These are phyloP conservation scores for Platanthera guangdongensis DNA, from an alignment of 106 monocot genomes.

Conservation along the genomic window DNA sequence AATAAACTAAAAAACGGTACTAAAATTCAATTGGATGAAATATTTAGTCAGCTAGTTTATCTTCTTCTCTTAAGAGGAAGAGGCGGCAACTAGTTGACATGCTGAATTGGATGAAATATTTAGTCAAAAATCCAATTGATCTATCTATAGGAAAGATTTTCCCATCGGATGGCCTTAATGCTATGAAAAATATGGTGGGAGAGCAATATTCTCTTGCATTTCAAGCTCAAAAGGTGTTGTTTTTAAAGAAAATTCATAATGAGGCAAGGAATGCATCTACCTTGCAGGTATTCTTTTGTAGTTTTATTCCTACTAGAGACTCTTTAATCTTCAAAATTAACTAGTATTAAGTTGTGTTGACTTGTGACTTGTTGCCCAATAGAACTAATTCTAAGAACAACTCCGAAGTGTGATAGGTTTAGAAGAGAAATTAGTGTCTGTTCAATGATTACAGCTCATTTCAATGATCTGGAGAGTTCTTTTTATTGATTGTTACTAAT, in stretches of 20 bases:
- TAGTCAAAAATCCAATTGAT: slow-evolving; percentile 35
- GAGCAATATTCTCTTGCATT: slow-evolving; percentile 22
- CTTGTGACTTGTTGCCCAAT: no score
- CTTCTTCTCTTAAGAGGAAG: slow-evolving; percentile 40
- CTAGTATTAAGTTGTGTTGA: no score
- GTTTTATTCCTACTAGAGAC: background rate
- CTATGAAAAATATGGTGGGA: background rate
- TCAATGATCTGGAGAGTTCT: background rate
- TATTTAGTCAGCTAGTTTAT: no score
- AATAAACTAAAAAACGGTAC: no score
- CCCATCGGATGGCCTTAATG: slow-evolving; percentile 9
- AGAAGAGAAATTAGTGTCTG: background rate
- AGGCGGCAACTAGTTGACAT: slow-evolving; percentile 24
- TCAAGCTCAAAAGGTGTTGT: slow-evolving; percentile 25
- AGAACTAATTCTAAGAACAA: no score
- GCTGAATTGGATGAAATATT: slow-evolving; percentile 51
- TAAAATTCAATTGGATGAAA: no score
- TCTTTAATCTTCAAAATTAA: slow-evolving; percentile 6
- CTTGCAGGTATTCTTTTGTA: slow-evolving; percentile 27
- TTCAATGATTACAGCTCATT: background rate
- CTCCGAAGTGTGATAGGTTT: no score
- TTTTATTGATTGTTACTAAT: background rate
- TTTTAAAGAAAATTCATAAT: slow-evolving; percentile 13
- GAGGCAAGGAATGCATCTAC: background rate
- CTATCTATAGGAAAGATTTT: slow-evolving; percentile 3